Evolutionary conservation across 176 grass and related monocot species (phyloP), one percentile per base, ranked within the genome.

Genomic region (Oryza glumipatula): DNA sequence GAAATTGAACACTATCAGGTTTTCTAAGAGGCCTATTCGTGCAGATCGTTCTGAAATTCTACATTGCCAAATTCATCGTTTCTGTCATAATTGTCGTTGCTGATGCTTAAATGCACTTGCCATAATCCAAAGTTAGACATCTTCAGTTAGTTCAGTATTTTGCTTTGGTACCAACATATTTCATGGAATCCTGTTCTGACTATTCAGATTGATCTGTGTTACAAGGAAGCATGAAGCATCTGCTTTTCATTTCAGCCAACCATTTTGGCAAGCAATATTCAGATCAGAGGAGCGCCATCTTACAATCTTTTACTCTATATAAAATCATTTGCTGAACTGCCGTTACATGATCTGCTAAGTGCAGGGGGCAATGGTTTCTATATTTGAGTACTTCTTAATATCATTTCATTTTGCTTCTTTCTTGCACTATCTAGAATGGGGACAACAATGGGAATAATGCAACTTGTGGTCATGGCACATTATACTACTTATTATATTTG

Each of bases 341-440:
- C 19, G 66, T 76, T 72, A 65, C 66, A 82, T 38, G 56, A 67
- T 67, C 58, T 35, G 12, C 0, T 4, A 64, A 68, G 22, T 44
- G 43, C 17, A 14, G 19, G 9, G 0, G 16, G 9, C 0, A 3
- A 46, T 82, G 28, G 39, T 83, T 83, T 90, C 63, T 80, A 56
- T 74, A 1, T 83, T 15, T 41, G 39, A 41, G 7, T 74, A 68
- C 5, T 58, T 52, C 5, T 33, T 23, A 63, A 23, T 23, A 63
- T 90, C 39, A 67, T 51, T 72, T 11, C 9, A 45, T 65, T 74
- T 43, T 39, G 24, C 61, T 43, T 82, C 14, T 74, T 77, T 87
- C 69, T 11, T 13, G 21, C 61, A 74, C 28, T 33, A 38, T 68
- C 41, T 79, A 22, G 41, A 69, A 83, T 32, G 9, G 54, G 19